Evolutionary conservation across 768 basidiomycete species (phyloP).

Genomic region (Auriscalpium vulgare): DNA sequence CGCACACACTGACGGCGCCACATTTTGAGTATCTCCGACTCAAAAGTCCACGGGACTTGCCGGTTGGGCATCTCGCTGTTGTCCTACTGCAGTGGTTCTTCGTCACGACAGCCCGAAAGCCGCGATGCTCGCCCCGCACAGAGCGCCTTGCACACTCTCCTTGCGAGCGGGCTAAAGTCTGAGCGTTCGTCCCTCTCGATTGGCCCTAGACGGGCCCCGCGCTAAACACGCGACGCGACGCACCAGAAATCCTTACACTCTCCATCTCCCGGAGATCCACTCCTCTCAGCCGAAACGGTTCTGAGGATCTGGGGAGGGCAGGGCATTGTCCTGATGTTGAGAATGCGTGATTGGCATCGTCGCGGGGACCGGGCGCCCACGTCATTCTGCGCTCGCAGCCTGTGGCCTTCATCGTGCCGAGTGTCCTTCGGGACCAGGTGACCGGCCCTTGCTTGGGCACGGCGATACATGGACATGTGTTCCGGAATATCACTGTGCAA

Average conservation of each 20-base stretch:
- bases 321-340: too few species aligned
- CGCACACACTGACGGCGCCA: too few species aligned
- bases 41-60: neutral
- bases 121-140: slow-evolving; percentile 14
- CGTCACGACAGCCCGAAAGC: slow-evolving; percentile 8
- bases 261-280: neutral
- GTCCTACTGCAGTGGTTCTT: neutral
- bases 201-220: slow-evolving; percentile 23
- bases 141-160: neutral
- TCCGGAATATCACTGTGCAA: too few species aligned
- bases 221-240: slow-evolving; percentile 19
- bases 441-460: too few species aligned
- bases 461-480: too few species aligned
- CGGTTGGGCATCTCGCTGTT: neutral
- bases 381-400: neutral
- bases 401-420: slow-evolving; percentile 8
- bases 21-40: too few species aligned
- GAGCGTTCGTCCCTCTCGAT: slow-evolving; percentile 22
- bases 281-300: too few species aligned
- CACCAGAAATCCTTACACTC: slow-evolving; percentile 21
- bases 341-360: slow-evolving; percentile 21
- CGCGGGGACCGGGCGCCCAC: slow-evolving; percentile 21
- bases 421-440: too few species aligned
- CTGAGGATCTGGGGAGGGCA: too few species aligned
- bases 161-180: slow-evolving; percentile 28